These are phyloP conservation scores for Prunus padus DNA, from an alignment of 306 rosid species.

Conservation along the genomic window DNA sequence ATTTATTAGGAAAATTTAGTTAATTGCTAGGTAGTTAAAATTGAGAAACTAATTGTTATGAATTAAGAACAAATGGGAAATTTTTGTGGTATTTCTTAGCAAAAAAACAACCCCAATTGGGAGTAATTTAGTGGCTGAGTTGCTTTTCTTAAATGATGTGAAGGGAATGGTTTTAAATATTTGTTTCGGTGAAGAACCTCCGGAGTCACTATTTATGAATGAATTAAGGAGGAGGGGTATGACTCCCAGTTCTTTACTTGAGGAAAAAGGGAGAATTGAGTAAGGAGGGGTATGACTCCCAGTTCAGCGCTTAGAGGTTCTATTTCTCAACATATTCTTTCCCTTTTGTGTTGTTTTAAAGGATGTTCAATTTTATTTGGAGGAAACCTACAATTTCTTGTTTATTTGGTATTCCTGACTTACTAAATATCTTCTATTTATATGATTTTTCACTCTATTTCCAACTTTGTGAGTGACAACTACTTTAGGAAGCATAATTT, in stretches of 20 bases:
- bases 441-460: too few relatives aligned
- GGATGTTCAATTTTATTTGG: too few relatives aligned
- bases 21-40: background rate
- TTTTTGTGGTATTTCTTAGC: background rate
- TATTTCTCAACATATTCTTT: too few relatives aligned
- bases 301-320: too few relatives aligned
- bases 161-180: slow-evolving; percentile 19
- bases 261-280: slow-evolving; percentile 60
- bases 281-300: slow-evolving; percentile 19
- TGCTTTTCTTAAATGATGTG: background rate
- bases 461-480: too few relatives aligned
- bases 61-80: background rate
- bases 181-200: slow-evolving; percentile 69
- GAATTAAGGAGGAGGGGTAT: slow-evolving; percentile 60
- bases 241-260: slow-evolving; percentile 89
- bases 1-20: background rate
- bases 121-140: background rate
- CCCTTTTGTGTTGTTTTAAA: too few relatives aligned
- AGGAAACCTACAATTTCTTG: too few relatives aligned
- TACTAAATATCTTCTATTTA: too few relatives aligned
- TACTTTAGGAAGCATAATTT: too few relatives aligned
- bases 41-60: background rate
- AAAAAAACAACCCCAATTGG: background rate
- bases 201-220: slow-evolving; percentile 57
- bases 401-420: too few relatives aligned